phyloP scores from a whole-genome alignment of 1,284 basidiomycete species.

The Malassezia furfur region DNA sequence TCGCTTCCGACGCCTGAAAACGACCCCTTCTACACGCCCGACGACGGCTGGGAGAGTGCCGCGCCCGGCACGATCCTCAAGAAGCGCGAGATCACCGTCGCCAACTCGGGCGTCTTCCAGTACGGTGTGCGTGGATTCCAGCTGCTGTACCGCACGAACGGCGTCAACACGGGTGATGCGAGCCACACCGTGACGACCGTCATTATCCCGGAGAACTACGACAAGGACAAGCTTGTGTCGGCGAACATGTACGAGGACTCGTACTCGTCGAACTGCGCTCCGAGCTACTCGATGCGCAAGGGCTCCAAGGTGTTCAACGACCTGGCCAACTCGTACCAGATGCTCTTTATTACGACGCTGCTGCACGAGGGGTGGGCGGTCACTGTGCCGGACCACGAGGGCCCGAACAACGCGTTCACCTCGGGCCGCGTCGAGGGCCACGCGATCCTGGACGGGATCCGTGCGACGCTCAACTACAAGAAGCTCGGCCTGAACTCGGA shows the following conservation, averaged over 20 bases:
- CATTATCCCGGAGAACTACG: slow-evolving; percentile 24
- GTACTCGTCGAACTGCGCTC: slow-evolving; percentile 25
- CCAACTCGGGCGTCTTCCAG: background rate
- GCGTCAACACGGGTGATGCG: background rate
- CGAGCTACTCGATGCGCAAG: slow-evolving; percentile 20
- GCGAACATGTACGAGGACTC: slow-evolving; percentile 30
- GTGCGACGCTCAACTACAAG: slow-evolving; percentile 26
- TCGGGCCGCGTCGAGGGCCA: slow-evolving; percentile 30
- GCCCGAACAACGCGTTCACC: slow-evolving; percentile 32
- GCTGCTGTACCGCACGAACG: slow-evolving; percentile 16
- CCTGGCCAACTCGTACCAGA: slow-evolving; percentile 22
- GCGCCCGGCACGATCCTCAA: slow-evolving; percentile 11
- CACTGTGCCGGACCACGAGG: slow-evolving; percentile 38
- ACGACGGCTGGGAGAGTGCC: slow-evolving; percentile 1
- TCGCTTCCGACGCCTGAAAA: background rate
- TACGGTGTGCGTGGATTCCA: slow-evolving; percentile 9
- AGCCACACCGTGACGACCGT: slow-evolving; percentile 26
- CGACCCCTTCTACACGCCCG: slow-evolving; percentile 11
- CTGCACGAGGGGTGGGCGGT: slow-evolving; percentile 34
- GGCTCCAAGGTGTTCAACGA: slow-evolving; percentile 18
- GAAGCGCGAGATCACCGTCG: slow-evolving; percentile 1
- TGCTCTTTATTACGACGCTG: slow-evolving; percentile 29
- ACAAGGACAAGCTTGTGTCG: slow-evolving; percentile 26
- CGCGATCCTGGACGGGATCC: slow-evolving; percentile 32
- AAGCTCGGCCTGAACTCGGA: slow-evolving; percentile 20